phyloP scores from a whole-genome alignment of 129 eudicot genomes.

The Pittosporum tobira region DNA sequence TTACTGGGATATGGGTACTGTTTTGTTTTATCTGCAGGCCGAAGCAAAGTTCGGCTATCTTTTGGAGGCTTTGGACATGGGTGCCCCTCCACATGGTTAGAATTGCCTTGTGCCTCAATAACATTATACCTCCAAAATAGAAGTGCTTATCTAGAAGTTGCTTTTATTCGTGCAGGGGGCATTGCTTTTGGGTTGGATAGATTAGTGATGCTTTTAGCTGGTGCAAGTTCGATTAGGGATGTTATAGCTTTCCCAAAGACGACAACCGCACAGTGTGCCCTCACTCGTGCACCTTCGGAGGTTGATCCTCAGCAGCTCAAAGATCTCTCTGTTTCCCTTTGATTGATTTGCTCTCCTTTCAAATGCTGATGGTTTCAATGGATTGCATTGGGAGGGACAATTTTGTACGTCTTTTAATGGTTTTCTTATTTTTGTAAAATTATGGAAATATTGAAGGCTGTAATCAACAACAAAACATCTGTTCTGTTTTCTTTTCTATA shows the following conservation, averaged over 20 bases:
- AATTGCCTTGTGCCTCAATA: not conserved
- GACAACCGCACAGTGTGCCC: constrained; percentile 87
- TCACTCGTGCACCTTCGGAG: constrained; percentile 87
- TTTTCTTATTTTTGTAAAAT: too few relatives aligned
- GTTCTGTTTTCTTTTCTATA: too few relatives aligned
- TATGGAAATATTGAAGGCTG: too few relatives aligned
- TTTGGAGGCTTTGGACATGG: constrained; percentile 94
- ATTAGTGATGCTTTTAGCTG: constrained; percentile 80
- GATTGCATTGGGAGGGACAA: too few relatives aligned
- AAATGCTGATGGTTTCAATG: too few relatives aligned
- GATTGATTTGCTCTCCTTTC: too few relatives aligned
- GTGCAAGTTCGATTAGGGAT: constrained; percentile 75
- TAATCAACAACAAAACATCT: too few relatives aligned
- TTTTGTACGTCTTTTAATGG: too few relatives aligned
- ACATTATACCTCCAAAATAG: not conserved
- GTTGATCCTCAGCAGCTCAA: constrained; percentile 87
- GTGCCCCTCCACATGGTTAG: constrained; percentile 98
- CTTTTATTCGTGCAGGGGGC: constrained; percentile 51
- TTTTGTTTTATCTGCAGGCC: constrained; percentile 49
- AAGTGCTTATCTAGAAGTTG: not conserved
- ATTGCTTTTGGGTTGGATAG: constrained; percentile 95
- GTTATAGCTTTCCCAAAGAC: constrained; percentile 99
- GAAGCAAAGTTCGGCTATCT: constrained; percentile 97
- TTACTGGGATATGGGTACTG: not conserved
- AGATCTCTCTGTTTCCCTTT: constrained; percentile 56